Evolutionary conservation across 2,329 filamentous ascomycete genomes (phyloP).

Genomic region (Verticillium tricorpus): DNA sequence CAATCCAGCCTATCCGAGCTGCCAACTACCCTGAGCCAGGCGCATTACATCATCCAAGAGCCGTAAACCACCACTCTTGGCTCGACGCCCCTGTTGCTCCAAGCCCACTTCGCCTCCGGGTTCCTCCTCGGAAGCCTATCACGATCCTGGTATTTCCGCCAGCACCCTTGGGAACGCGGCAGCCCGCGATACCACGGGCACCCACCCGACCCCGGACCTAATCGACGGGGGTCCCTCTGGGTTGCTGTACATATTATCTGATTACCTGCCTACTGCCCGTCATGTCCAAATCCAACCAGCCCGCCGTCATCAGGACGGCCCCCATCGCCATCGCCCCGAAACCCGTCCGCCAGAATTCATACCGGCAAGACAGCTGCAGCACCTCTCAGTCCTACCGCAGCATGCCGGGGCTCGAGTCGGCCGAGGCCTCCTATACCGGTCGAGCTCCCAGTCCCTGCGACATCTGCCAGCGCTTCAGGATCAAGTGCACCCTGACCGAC

Average conservation of each 20-base stretch:
- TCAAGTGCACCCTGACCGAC: slow-evolving; percentile 69
- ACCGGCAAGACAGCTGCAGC: slow-evolving; percentile 42
- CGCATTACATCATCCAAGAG: slow-evolving; percentile 1
- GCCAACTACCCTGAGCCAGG: not conserved
- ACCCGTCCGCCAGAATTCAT: slow-evolving; percentile 38
- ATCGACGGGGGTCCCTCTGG: slow-evolving; percentile 17
- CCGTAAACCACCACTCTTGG: not conserved
- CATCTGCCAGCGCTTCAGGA: slow-evolving; percentile 68
- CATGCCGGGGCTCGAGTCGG: slow-evolving; percentile 47
- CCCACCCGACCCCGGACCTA: not conserved
- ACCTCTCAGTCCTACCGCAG: slow-evolving; percentile 43
- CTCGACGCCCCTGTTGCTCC: not conserved
- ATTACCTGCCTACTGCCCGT: slow-evolving; percentile 22
- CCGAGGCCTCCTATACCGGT: slow-evolving; percentile 38
- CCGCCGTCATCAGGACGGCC: slow-evolving; percentile 53
- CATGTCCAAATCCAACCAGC: slow-evolving; percentile 46
- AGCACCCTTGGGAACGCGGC: not conserved
- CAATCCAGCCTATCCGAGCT: slow-evolving; percentile 3
- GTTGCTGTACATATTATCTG: slow-evolving; percentile 19
- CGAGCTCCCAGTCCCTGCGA: slow-evolving; percentile 58
- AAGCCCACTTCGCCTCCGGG: not conserved
- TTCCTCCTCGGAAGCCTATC: not conserved
- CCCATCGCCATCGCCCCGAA: slow-evolving; percentile 64
- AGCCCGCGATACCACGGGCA: not conserved
- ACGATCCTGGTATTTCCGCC: not conserved